A percentile compares a stretch with the other conserved stretches of the same genome.
Evolutionary conservation across 2,329 filamentous ascomycete species (phyloP).

Genomic region (Paramyrothecium roridum): DNA sequence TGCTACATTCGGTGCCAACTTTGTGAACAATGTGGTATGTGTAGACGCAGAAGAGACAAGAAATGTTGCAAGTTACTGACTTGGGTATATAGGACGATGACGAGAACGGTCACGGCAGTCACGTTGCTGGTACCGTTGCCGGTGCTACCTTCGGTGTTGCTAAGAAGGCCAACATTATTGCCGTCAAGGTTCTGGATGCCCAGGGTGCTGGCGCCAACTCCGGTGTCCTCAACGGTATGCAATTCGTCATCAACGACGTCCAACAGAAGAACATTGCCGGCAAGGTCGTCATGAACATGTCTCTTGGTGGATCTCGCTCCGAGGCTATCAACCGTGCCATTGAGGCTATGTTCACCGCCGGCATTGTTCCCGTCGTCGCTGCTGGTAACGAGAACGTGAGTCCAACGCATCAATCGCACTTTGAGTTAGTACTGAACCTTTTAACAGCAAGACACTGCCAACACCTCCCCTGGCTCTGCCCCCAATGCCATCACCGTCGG

Average conservation of each 20-base stretch:
- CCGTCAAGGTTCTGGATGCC: constrained; percentile 34
- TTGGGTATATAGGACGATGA: constrained; percentile 40
- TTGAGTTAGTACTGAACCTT: neutral
- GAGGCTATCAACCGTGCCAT: constrained; percentile 54
- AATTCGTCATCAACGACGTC: constrained; percentile 50
- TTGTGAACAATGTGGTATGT: constrained; percentile 43
- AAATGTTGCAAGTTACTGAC: constrained; percentile 3
- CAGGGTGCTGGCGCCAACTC: constrained; percentile 32
- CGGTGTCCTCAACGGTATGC: constrained; percentile 54
- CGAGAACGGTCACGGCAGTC: constrained; percentile 61
- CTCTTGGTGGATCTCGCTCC: constrained; percentile 50
- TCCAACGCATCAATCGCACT: constrained; percentile 1
- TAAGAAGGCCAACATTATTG: constrained; percentile 50
- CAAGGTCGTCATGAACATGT: constrained; percentile 63
- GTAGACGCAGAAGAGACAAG: neutral
- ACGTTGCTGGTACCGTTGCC: constrained; percentile 61
- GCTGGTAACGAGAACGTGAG: constrained; percentile 54
- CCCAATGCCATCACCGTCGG: constrained; percentile 57
- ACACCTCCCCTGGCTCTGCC: constrained; percentile 52
- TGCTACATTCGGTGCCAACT: constrained; percentile 51
- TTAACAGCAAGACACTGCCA: constrained; percentile 40
- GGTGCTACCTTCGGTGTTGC: constrained; percentile 60
- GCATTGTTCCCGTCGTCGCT: constrained; percentile 56
- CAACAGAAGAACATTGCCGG: constrained; percentile 35
- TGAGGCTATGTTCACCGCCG: constrained; percentile 42